phyloP scores from a whole-genome alignment of 1,139 yeast species.

The Torulaspora globosa region DNA sequence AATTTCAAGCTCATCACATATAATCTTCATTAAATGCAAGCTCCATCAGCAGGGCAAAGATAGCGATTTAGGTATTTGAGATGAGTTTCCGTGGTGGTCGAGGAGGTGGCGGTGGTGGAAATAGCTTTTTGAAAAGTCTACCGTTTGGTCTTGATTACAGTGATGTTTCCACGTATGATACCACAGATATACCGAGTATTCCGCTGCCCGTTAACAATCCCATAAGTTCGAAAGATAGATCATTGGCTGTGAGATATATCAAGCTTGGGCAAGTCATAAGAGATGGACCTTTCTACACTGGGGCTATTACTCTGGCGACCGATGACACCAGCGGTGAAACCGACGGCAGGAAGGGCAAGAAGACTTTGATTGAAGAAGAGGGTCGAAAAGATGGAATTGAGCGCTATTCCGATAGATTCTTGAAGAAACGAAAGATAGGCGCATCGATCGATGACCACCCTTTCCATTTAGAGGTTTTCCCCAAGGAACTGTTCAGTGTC shows the following conservation, averaged over 20 bases:
- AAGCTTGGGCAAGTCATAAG: constrained; percentile 54
- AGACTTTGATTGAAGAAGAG: constrained; percentile 35
- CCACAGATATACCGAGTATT: constrained; percentile 33
- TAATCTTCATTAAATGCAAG: neutral
- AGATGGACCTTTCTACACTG: constrained; percentile 78
- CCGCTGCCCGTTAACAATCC: constrained; percentile 71
- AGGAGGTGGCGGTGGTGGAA: constrained; percentile 28
- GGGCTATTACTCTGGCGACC: constrained; percentile 40
- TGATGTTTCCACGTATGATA: constrained; percentile 42
- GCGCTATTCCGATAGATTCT: constrained; percentile 69
- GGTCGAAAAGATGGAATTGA: constrained; percentile 58
- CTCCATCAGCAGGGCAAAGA: neutral
- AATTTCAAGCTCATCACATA: constrained; percentile 7
- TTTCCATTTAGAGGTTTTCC: constrained; percentile 65
- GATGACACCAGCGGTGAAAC: constrained; percentile 24
- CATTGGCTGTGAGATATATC: constrained; percentile 61
- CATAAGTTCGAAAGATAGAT: constrained; percentile 51
- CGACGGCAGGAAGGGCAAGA: constrained; percentile 11
- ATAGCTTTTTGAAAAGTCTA: constrained; percentile 40
- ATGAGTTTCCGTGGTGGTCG: constrained; percentile 43
- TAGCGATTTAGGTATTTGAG: neutral
- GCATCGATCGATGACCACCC: constrained; percentile 82
- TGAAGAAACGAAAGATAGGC: constrained; percentile 70
- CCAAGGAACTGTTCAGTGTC: constrained; percentile 69
- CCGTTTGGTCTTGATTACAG: constrained; percentile 70